phyloP scores from a whole-genome alignment of 192 early-diverging fungal genomes.

The Fimicolochytrium jonesii region DNA sequence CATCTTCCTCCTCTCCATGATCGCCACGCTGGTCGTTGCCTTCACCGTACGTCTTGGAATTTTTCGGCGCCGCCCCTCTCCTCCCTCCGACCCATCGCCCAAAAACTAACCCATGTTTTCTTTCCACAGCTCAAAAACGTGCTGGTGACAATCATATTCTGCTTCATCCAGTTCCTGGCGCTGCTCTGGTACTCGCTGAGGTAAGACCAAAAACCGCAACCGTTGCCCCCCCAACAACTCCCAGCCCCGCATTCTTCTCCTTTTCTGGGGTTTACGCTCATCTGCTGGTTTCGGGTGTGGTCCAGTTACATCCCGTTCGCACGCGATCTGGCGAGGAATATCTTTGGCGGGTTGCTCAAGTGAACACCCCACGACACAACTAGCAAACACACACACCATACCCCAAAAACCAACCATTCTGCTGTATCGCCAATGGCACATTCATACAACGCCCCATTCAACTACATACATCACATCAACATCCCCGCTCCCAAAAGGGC shows the following conservation, averaged over 20 bases:
- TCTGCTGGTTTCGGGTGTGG: neutral
- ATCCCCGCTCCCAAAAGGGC: no score
- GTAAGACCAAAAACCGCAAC: neutral
- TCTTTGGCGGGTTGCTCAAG: slow-evolving; percentile 28
- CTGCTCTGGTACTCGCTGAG: slow-evolving; percentile 73
- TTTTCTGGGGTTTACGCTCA: no score
- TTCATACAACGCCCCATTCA: no score
- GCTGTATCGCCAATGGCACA: no score
- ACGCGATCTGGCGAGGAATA: slow-evolving; percentile 47
- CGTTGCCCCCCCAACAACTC: neutral
- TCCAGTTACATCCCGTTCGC: slow-evolving; percentile 88
- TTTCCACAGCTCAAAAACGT: slow-evolving; percentile 42
- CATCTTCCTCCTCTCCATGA: slow-evolving; percentile 65
- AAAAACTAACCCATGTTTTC: neutral
- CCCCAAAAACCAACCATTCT: no score
- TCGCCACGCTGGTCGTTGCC: slow-evolving; percentile 70
- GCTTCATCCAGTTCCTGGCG: slow-evolving; percentile 84
- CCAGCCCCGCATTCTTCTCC: neutral
- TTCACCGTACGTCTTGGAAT: slow-evolving; percentile 61
- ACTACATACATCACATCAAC: no score
- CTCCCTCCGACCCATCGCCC: no score
- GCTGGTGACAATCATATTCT: slow-evolving; percentile 75
- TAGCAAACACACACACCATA: no score
- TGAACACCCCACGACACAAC: no score
- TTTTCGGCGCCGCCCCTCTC: no score